Percentiles rank a stretch among this genome's conserved stretches.
Evolutionary conservation across 257 asterid genomes (phyloP).

Genomic region (Orobanche coerulescens): DNA sequence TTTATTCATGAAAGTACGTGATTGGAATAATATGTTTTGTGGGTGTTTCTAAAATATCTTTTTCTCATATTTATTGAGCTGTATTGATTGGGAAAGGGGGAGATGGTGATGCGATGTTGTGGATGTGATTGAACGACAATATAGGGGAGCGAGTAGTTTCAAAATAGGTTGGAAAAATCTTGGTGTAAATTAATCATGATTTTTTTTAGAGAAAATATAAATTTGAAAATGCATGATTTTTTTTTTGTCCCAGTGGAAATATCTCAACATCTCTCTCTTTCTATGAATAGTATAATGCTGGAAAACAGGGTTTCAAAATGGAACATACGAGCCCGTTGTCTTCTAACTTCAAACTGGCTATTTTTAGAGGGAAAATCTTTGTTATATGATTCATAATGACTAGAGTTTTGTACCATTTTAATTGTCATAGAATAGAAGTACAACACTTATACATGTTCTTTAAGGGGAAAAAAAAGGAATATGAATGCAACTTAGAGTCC

Average conservation of each 20-base stretch:
- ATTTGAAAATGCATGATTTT: too few relatives aligned
- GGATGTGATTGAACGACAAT: too few relatives aligned
- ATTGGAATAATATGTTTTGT: background rate
- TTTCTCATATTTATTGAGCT: too few relatives aligned
- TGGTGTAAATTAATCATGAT: too few relatives aligned
- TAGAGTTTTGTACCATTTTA: background rate
- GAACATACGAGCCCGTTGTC: background rate
- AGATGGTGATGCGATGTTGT: too few relatives aligned
- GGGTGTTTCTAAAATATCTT: too few relatives aligned
- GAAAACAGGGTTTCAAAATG: background rate
- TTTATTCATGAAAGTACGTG: background rate
- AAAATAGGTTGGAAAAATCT: too few relatives aligned
- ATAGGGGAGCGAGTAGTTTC: too few relatives aligned
- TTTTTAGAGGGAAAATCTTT: background rate
- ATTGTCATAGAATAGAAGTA: background rate
- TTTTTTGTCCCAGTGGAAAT: background rate
- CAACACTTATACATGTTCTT: background rate
- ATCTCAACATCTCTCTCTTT: background rate
- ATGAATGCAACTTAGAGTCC: too few relatives aligned
- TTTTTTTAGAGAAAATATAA: too few relatives aligned
- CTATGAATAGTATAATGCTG: background rate
- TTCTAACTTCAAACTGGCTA: background rate
- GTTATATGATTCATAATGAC: background rate
- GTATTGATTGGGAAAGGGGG: too few relatives aligned
- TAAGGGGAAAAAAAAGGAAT: too few relatives aligned